phyloP scores from a whole-genome alignment of 140 eudicot genomes.

The Flaveria floridana region DNA sequence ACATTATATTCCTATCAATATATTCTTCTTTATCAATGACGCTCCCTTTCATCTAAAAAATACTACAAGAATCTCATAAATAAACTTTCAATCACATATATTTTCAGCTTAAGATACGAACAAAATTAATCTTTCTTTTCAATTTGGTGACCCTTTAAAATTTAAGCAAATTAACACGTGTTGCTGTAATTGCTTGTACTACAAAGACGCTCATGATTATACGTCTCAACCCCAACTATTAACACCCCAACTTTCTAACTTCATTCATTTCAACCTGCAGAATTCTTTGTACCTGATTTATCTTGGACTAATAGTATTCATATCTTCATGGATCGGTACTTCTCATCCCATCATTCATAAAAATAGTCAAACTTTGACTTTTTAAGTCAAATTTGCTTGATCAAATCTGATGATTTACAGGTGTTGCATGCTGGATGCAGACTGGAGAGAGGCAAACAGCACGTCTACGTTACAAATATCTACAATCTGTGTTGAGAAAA shows the following conservation, averaged over 20 bases:
- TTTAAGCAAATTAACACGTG: too few relatives aligned
- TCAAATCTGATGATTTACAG: slow-evolving; percentile 37
- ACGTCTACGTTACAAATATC: slow-evolving; percentile 64
- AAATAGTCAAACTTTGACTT: slow-evolving; percentile 12
- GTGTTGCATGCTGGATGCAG: slow-evolving; percentile 87
- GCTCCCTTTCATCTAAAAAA: too few relatives aligned
- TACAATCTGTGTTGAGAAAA: slow-evolving; percentile 61
- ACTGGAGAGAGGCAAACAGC: slow-evolving; percentile 90
- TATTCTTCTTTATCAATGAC: too few relatives aligned
- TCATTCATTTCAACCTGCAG: slow-evolving; percentile 38
- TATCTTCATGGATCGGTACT: slow-evolving; percentile 85
- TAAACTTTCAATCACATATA: too few relatives aligned
- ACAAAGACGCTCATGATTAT: too few relatives aligned
- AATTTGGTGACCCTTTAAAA: too few relatives aligned
- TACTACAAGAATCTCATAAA: too few relatives aligned
- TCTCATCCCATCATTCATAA: not conserved
- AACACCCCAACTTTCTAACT: not conserved
- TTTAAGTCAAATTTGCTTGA: not conserved
- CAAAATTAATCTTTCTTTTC: too few relatives aligned
- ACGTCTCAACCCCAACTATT: not conserved
- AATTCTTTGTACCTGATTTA: slow-evolving; percentile 73
- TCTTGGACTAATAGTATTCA: slow-evolving; percentile 64
- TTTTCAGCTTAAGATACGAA: too few relatives aligned
- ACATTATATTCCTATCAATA: too few relatives aligned
- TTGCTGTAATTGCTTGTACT: too few relatives aligned